phyloP scores from a whole-genome alignment of 2,329 filamentous ascomycete species.

The Aspergillus quadrilineatus region DNA sequence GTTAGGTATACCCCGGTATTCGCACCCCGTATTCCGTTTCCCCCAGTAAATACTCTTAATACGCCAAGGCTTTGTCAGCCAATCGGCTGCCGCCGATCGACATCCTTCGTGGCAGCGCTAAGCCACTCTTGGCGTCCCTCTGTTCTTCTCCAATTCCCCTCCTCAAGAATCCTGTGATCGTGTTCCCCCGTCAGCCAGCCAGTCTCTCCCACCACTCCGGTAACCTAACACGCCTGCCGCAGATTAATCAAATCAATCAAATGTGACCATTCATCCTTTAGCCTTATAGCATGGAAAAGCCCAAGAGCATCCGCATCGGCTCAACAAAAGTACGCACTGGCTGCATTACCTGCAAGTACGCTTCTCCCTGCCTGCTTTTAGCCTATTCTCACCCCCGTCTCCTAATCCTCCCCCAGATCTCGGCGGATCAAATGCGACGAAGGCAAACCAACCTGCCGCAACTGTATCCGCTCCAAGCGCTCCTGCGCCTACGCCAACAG shows the following conservation, averaged over 20 bases:
- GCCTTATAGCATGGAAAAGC: neutral
- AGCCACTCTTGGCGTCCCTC: neutral
- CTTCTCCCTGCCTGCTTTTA: neutral
- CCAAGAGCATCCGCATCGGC: neutral
- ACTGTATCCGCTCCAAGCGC: slow-evolving; percentile 10
- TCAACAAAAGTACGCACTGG: slow-evolving; percentile 12
- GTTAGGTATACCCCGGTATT: too few relatives aligned
- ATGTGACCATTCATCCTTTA: neutral
- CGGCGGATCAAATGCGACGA: slow-evolving; percentile 17
- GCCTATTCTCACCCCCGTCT: too few relatives aligned
- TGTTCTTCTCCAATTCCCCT: neutral
- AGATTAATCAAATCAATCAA: neutral
- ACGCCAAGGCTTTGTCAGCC: neutral
- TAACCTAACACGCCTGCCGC: too few relatives aligned
- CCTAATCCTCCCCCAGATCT: neutral
- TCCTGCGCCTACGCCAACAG: neutral
- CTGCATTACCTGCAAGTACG: slow-evolving; percentile 14
- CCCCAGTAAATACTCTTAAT: neutral
- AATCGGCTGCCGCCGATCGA: neutral
- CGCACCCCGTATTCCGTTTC: too few relatives aligned
- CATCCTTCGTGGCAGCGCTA: neutral
- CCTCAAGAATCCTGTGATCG: too few relatives aligned
- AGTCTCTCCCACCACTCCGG: too few relatives aligned
- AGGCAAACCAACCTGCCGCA: slow-evolving; percentile 10
- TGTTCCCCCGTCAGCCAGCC: neutral